These are phyloP conservation scores for Heterobasidion annosum DNA, from an alignment of 1,284 basidiomycete species.

Conservation along the genomic window DNA sequence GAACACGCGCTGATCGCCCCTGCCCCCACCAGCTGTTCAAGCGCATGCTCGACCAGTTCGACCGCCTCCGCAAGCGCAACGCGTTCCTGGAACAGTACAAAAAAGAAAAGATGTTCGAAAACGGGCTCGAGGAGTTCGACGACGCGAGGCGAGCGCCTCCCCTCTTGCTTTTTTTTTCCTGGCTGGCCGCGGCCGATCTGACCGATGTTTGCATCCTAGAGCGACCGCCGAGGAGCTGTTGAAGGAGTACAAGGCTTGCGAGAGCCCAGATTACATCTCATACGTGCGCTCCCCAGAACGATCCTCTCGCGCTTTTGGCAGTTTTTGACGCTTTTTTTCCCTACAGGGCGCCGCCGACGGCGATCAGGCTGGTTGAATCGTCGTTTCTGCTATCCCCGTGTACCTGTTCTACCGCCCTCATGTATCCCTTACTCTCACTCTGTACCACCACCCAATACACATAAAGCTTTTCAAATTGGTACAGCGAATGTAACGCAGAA, in stretches of 20 bases:
- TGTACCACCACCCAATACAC: too few species aligned
- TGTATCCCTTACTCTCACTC: neutral
- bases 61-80: constrained; percentile 80
- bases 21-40: constrained; percentile 72
- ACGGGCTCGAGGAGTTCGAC: constrained; percentile 90
- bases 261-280: constrained; percentile 85
- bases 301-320: neutral
- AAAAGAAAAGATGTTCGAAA: constrained; percentile 91
- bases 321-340: neutral
- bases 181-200: neutral
- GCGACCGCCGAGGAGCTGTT: constrained; percentile 80
- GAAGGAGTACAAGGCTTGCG: constrained; percentile 90
- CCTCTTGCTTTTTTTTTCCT: neutral
- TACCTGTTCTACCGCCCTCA: neutral
- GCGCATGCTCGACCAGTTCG: constrained; percentile 94
- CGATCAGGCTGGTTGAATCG: neutral
- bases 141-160: constrained; percentile 63
- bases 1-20: neutral
- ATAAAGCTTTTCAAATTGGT: neutral
- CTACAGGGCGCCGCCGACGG: constrained; percentile 1
- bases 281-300: constrained; percentile 43
- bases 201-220: constrained; percentile 26
- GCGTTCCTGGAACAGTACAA: constrained; percentile 98
- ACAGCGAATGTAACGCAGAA: neutral
- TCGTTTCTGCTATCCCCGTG: neutral